Evolutionary conservation across 306 rosid genomes (phyloP), one percentile per base, ranked within the genome.

Genomic region (Cicer chorassanicum): DNA sequence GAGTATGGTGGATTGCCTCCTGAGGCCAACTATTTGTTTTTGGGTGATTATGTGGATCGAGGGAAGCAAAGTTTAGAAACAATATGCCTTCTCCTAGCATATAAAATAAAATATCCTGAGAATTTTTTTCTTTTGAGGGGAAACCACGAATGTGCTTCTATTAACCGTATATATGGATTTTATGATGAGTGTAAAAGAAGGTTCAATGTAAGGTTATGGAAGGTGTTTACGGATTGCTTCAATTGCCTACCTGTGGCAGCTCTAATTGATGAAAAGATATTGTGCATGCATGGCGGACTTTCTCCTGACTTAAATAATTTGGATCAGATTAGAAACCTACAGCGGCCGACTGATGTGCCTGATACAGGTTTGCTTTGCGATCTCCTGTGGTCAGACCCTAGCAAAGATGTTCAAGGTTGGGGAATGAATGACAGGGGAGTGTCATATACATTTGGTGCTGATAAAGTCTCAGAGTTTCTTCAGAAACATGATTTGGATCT

Each of bases 371-470:
- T 92, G 87, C 90, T 92, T 63, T 92, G 98, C n/a, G 96, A 92
- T 83, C 91, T 92, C 81, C 87, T 92, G 18, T 92, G 98, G 98
- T 89, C 96, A n/a, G 98, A 92, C 69, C 98, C 98, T 5, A 79
- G 86, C 78, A 86, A 88, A 86, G 96, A 87, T 19, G 84, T 87
- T 59, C 86, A 63, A 56, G 93, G 92, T 36, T 92, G 98, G 98
- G 93, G 91, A 62, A 75, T 78, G 88, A 92, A 88, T 70, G 98
- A 88, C 68, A 73, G 98, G 65, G 96, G 96, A 67, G 93, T 90
- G 62, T 92, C 98, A 41, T 90, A 75, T 81, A 88, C 93, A 53
- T 92, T 92, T 83, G 98, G 98, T 55, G 82, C 96, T 51, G 98
- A 92, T 77, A 90, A 78, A 71, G 93, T 92, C 29, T 76, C 88